Base-by-base conservation (phyloP, 345 rosid genomes). In the Balakata baccata region DNA sequence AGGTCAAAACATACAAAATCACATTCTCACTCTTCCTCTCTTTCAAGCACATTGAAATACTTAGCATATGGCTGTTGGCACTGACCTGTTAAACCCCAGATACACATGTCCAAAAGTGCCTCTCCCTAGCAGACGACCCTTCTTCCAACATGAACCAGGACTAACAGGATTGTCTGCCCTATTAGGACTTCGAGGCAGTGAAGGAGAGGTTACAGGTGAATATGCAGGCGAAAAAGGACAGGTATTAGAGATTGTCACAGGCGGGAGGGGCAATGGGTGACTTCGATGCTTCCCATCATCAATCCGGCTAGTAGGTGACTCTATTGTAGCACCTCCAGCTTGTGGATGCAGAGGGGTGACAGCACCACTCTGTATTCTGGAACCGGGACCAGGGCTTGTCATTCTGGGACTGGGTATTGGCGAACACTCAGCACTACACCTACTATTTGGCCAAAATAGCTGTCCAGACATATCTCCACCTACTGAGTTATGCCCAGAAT, bases 381-480 rank as follows among this genome's bases (percentile, higher is more conserved):
- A 95, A 83, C 97, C 81, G 71, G 99, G 98, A 77, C 97, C 99
- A 62, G 99, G 98, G 63, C 99, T 95, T 12, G 96, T 85, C 98
- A 95, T 88, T 83, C 93, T 89, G 51, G 99, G 98, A 72, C 99
- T 95, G 50, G 96, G 98, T 69, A 84, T 84, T 10, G 99, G 98
- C 38, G 99, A 95, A 81, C 89, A 89, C 84, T 95, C 99, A 47
- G 97, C 94, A 84, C 99, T 95, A 81, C 96, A 87, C 85, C 97
- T 83, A 83, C 93, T 93, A 47, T 89, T 95, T 7, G 86, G 97
- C 99, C 98, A 89, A 85, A 95, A 90, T 67, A 90, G 80, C 84
- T 89, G 96, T 56, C 94, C 86, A 45, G 93, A 82, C 92, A 90
- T 82, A 79, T 92, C 98, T 74, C 97, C 98, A 79, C 97, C 99